These are phyloP conservation scores for Cajanus cajan DNA, from an alignment of 306 rosid species.

Conservation along the genomic window DNA sequence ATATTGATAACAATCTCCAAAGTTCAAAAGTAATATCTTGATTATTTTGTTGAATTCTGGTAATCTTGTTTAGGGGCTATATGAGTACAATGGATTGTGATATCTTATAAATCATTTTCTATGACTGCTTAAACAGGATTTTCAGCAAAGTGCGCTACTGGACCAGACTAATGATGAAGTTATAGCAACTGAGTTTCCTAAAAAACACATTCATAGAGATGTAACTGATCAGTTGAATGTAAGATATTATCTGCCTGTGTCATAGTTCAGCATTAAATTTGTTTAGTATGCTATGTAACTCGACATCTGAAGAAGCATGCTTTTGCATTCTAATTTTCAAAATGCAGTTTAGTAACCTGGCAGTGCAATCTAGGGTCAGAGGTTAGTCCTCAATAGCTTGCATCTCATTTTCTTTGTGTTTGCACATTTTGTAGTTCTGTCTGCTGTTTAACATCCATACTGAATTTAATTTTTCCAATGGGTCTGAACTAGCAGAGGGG, in stretches of 20 bases:
- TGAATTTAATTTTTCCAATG: slow-evolving; percentile 19
- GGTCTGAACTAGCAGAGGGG: slow-evolving; percentile 34
- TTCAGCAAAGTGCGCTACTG: slow-evolving; percentile 30
- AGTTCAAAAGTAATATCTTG: slow-evolving; percentile 45
- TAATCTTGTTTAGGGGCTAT: slow-evolving; percentile 27
- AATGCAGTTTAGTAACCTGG: slow-evolving; percentile 60
- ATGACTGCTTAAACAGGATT: slow-evolving; percentile 38
- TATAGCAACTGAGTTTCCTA: slow-evolving; percentile 16
- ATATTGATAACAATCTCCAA: slow-evolving; percentile 32
- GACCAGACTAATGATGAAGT: slow-evolving; percentile 31
- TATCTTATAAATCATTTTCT: slow-evolving; percentile 9
- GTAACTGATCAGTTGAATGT: slow-evolving; percentile 53
- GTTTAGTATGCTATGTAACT: slow-evolving; percentile 25
- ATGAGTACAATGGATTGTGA: slow-evolving; percentile 16
- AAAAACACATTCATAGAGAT: slow-evolving; percentile 28
- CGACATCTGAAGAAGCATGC: slow-evolving; percentile 19
- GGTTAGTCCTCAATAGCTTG: slow-evolving; percentile 47
- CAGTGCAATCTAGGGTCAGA: slow-evolving; percentile 46
- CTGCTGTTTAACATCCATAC: background rate
- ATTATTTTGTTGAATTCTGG: slow-evolving; percentile 31
- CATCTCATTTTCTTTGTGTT: slow-evolving; percentile 1
- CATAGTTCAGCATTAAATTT: slow-evolving; percentile 23
- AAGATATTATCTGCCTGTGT: slow-evolving; percentile 37
- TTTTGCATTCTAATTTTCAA: slow-evolving; percentile 29
- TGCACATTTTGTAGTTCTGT: slow-evolving; percentile 19